Evolutionary conservation across 768 basidiomycete genomes (phyloP), one percentile per base, ranked within the genome.

Genomic region (Serpula lacrymans): DNA sequence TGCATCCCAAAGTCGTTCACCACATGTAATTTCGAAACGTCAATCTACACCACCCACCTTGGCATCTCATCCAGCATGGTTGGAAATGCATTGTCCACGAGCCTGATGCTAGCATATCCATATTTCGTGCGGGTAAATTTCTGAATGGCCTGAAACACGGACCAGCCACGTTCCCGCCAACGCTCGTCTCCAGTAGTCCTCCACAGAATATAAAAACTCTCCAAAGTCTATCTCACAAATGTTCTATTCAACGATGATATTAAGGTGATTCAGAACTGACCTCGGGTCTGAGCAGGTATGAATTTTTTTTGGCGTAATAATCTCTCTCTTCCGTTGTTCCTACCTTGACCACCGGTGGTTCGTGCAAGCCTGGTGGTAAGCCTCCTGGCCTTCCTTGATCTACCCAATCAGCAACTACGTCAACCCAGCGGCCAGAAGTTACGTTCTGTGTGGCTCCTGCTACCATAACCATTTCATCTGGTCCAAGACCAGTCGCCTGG

Each of bases 121-220:
- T 61, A 59, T 18, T 60, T 52, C 3, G 71, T 70, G 35, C 67
- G 66, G 21, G 71, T 58, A 37, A 74, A 61, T 41, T 63, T 65
- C 51, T 78, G 68, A 36, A 80, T 74, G 1, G 77, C 59, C 41
- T 75, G 47, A 40, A 49, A 55, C 16, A 61, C 62, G 25, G 50
- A 64, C 69, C 73, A 79, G 37, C 71, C 75, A 13, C 75, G 64
- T 33, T 78, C 74, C 33, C 77, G 61, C 77, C 78, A 80, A 10
- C 59, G 53, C 22, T 55, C 58, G 40, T 74, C 64, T 5, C 73
- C 72, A 2, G 78, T 79, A 5, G 71, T 70, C 39, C 65, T 61
- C 71, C 74, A 80, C 34, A 78, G 51, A 22, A 78, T 54, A 56
- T 75, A 80, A 40, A 79, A 66, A 39, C 69, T 71, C 54, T 80